phyloP scores from a whole-genome alignment of 1,284 basidiomycete genomes.

The Somion occarium region DNA sequence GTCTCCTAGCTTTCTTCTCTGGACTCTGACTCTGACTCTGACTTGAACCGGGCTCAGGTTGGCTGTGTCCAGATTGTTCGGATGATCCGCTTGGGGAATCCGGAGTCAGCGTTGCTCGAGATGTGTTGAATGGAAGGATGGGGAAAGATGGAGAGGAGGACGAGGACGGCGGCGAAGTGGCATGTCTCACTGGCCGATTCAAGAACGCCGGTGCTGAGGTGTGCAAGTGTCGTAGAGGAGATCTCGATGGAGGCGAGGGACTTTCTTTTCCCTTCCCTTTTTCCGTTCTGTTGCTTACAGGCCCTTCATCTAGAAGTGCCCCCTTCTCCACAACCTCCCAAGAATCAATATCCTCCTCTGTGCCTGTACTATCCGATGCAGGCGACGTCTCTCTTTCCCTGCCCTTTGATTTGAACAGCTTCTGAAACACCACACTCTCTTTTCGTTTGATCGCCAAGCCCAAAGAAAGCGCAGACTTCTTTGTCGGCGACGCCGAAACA shows the following conservation, averaged over 20 bases:
- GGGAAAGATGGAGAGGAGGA: neutral
- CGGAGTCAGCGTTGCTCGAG: neutral
- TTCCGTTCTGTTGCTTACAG: neutral
- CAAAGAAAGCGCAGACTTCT: constrained; percentile 10
- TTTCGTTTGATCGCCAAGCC: constrained; percentile 15
- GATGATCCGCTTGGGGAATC: neutral
- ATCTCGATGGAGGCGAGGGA: neutral
- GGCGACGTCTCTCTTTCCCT: constrained; percentile 22
- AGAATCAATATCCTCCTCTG: constrained; percentile 16
- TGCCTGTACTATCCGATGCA: neutral
- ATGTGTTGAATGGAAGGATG: neutral
- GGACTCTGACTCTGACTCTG: neutral
- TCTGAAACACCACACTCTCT: constrained; percentile 27
- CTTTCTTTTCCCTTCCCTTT: neutral
- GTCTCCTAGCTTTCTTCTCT: constrained; percentile 3
- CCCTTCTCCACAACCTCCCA: constrained; percentile 22
- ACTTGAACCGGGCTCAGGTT: neutral
- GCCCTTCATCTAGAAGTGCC: neutral
- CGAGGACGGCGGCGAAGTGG: constrained; percentile 5
- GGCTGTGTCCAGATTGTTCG: neutral
- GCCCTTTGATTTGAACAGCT: constrained; percentile 28
- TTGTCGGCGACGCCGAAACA: constrained; percentile 14
- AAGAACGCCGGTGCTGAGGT: constrained; percentile 18
- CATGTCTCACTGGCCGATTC: constrained; percentile 18
- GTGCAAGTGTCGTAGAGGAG: constrained; percentile 6